Conservation (phyloP, 768 basidiomycete species). For the Tricholoma saponaceum region DNA sequence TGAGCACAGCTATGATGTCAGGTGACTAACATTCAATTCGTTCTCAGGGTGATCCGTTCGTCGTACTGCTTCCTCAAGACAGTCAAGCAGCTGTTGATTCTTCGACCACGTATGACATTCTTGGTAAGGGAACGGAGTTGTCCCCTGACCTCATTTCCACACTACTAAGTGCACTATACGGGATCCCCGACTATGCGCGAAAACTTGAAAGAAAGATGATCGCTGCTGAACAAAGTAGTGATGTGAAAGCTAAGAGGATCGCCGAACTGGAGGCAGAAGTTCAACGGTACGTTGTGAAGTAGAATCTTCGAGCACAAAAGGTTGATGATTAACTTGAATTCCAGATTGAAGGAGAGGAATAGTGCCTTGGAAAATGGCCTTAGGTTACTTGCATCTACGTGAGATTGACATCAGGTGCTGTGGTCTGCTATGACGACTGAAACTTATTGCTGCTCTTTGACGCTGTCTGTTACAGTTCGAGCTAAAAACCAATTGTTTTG, state of each 20-base stretch:
- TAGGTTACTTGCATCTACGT: neutral
- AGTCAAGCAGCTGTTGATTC: neutral
- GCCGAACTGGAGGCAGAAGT: conserved; percentile 23
- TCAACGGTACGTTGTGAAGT: conserved; percentile 16
- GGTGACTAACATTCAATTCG: neutral
- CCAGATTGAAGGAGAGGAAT: neutral
- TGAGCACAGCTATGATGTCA: neutral
- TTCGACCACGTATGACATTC: neutral
- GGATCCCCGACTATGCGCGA: conserved; percentile 24
- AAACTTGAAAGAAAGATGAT: conserved; percentile 34
- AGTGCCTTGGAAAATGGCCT: neutral
- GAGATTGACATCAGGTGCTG: neutral
- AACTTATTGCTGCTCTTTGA: neutral
- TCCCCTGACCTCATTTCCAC: conserved; percentile 22
- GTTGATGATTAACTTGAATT: neutral
- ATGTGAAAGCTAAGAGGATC: conserved; percentile 29
- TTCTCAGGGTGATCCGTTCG: neutral
- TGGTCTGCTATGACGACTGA: neutral
- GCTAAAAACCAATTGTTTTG: no score
- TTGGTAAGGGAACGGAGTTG: neutral
- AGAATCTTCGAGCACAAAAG: neutral
- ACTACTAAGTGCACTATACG: conserved; percentile 8
- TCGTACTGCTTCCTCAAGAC: neutral
- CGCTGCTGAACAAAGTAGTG: conserved; percentile 31
- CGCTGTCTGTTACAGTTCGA: neutral